phyloP scores from a whole-genome alignment of 2,329 filamentous ascomycete genomes.

The Talaromyces sp. region DNA sequence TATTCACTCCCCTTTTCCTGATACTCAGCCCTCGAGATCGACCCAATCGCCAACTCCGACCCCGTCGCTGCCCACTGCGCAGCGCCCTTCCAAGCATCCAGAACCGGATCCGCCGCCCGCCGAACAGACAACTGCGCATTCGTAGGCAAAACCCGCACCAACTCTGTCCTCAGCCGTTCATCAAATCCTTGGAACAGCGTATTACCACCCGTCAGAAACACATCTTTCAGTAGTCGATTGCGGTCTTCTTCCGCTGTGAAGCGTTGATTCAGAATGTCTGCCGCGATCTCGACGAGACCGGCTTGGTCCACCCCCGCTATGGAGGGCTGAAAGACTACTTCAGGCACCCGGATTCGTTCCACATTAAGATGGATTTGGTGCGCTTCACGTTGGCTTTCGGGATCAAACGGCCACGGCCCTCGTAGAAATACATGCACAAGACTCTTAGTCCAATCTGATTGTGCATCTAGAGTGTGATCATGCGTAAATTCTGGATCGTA shows the following conservation, averaged over 20 bases:
- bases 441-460: slow-evolving; percentile 91
- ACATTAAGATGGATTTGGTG: slow-evolving; percentile 94
- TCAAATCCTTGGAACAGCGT: slow-evolving; percentile 83
- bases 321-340: slow-evolving; percentile 86
- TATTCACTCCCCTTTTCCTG: slow-evolving; percentile 90
- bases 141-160: slow-evolving; percentile 66
- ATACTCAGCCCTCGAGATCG: slow-evolving; percentile 76
- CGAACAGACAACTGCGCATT: slow-evolving; percentile 64
- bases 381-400: slow-evolving; percentile 70
- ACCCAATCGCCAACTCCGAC: slow-evolving; percentile 57
- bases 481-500: slow-evolving; percentile 88
- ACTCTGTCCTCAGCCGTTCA: slow-evolving; percentile 67
- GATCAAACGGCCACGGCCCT: slow-evolving; percentile 80
- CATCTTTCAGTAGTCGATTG: slow-evolving; percentile 69
- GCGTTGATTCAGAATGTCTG: slow-evolving; percentile 81
- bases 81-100: slow-evolving; percentile 92
- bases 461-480: slow-evolving; percentile 83
- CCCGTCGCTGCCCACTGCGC: slow-evolving; percentile 66
- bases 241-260: slow-evolving; percentile 55
- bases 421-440: slow-evolving; percentile 85
- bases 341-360: slow-evolving; percentile 87
- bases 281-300: slow-evolving; percentile 84
- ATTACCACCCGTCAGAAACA: slow-evolving; percentile 94
- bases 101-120: slow-evolving; percentile 66
- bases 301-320: slow-evolving; percentile 93